Base-by-base conservation (phyloP, 2,329 filamentous ascomycete genomes). In the Fusarium coffeatum region DNA sequence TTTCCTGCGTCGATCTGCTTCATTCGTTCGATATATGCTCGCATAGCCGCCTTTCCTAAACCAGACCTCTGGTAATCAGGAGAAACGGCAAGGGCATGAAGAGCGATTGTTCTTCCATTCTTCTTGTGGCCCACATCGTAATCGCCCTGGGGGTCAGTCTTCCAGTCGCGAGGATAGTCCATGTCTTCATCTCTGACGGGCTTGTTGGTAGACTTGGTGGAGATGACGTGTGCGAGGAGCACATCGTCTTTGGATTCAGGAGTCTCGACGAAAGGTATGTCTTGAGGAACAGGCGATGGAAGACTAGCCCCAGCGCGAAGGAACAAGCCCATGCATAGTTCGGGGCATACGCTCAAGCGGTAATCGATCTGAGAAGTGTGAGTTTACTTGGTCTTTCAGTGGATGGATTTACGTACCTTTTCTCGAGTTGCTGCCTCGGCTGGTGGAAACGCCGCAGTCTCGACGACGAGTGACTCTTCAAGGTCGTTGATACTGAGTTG, bases 401-500 rank as follows among this genome's bases (percentile, higher is more conserved):
- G 3, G 22, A 10, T 11, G 3, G 22, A 7, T 11, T 12, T 12
- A 6, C 34, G 30, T 32, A 76, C 76, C 66, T 77, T 77, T 58
- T 75, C 73, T 20, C 68, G 73, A 53, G 73, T 73, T 5, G 77
- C 77, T 5, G 74, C 77, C 34, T 77, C 73, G 1, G 69, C 69
- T 2, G 76, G 72, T 8, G 76, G 76, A 42, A 78, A 78, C 0
- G 76, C 76, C 1, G 76, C 70, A 2, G 75, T 68, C 28, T 78
- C 77, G 4, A 78, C 71, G 8, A 55, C 47, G 2, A 59, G 50
- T 7, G 71, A 76, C 15, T 63, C 61, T 8, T 78, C 72, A 1
- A 78, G 66, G 40, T 78, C 76, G 3, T 41, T 6, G 6, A 76
- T 55, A 6, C 54, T 59, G 12, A 77, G 53, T 18, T 65, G 65